Base-by-base conservation (phyloP, 768 basidiomycete species). In the Boletus barrowsii region DNA sequence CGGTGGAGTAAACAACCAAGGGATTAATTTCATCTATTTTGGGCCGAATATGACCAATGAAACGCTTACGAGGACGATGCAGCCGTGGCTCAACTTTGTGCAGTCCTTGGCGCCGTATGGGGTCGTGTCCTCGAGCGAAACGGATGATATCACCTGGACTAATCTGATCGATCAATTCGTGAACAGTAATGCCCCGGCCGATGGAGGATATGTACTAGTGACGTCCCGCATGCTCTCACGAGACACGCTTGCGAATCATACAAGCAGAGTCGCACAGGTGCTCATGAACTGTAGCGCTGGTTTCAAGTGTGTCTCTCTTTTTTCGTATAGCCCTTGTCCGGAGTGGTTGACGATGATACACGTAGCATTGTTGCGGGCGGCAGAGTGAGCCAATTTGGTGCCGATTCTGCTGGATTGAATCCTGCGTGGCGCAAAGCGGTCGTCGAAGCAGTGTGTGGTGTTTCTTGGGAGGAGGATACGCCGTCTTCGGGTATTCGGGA, bases 301-400 rank as follows among this genome's bases (percentile, higher is more conserved):
- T 30, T 56, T 54, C 42, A 44, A 47, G 56, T 62, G 2, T 4
- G 63, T 63, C 2, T 18, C 22, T 22, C 22, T 3, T 22, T 22
- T 22, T 22, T 22, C 3, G n/a, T n/a, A n/a, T 22, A 22, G 22
- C 3, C 22, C 22, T 22, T 22, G 22, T 22, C 22, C 22, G 22
- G 22, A 3, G 22, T 22, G 3, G 22, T 22, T 22, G 22, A 22
- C 22, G 22, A 22, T 22, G 22, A 3, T 32, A 22, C 39, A 20
- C 15, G 15, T 1, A 81, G 79, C 47, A 63, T 72, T 24, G 61
- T 80, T 14, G 74, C 67, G 6, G 80, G 81, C 1, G 80, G 81
- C 3, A 73, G 67, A 13, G 80, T 79, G 7, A 58, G 26, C 60
- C 65, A 33, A 63, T 46, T 66, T 13, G 14, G 72, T 17, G 72